A percentile compares a stretch with the other conserved stretches of the same genome.
Conservation (phyloP, 768 basidiomycete genomes). For the Termitomyces sp. region DNA sequence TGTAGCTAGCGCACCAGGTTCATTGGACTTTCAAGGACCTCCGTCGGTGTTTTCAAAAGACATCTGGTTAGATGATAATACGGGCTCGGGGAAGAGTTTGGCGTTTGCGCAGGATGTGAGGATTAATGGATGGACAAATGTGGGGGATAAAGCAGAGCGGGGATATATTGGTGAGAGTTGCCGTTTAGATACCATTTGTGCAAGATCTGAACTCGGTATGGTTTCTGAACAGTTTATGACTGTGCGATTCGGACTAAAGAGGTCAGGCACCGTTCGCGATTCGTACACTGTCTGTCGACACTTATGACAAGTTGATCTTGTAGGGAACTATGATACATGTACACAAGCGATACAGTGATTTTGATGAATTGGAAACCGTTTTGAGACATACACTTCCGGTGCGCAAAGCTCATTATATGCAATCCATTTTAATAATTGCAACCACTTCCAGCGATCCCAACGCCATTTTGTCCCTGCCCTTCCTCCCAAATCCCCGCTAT, state of each 20-base stretch:
- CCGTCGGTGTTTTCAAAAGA: slow-evolving; percentile 64
- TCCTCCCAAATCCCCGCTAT: slow-evolving; percentile 66
- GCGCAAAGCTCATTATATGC: slow-evolving; percentile 13
- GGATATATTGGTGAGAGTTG: slow-evolving; percentile 57
- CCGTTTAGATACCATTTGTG: background rate
- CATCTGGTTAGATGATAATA: slow-evolving; percentile 66
- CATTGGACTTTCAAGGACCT: slow-evolving; percentile 26
- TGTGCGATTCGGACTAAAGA: slow-evolving; percentile 67
- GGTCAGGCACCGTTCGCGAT: slow-evolving; percentile 16
- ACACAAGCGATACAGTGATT: slow-evolving; percentile 66
- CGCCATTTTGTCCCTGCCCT: slow-evolving; percentile 50
- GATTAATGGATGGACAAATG: slow-evolving; percentile 69
- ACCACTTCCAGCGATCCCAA: slow-evolving; percentile 24
- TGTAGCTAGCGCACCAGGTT: slow-evolving; percentile 19
- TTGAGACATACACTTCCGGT: slow-evolving; percentile 54
- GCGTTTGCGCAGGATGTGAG: slow-evolving; percentile 64
- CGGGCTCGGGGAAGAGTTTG: slow-evolving; percentile 45
- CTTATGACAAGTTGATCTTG: background rate
- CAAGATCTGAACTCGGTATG: background rate
- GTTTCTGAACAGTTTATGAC: slow-evolving; percentile 53
- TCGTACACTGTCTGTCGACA: background rate
- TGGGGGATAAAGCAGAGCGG: slow-evolving; percentile 59
- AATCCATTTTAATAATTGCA: background rate
- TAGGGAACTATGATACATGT: slow-evolving; percentile 62
- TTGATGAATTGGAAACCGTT: slow-evolving; percentile 46